Evolutionary conservation across 306 rosid species (phyloP).

Genomic region (Cercis canadensis): DNA sequence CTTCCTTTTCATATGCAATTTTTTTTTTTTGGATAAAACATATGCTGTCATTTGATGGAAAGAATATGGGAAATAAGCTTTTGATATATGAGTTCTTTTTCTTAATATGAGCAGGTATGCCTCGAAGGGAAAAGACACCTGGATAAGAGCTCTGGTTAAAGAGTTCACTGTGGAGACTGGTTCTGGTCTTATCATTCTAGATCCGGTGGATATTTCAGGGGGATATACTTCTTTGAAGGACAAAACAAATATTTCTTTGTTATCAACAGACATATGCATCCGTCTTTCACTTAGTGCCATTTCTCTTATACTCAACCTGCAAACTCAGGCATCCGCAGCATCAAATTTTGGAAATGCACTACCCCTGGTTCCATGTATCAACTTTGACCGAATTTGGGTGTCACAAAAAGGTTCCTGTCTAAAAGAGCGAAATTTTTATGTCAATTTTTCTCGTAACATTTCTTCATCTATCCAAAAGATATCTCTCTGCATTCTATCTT

Average conservation of each 20-base stretch:
- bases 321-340: conserved; percentile 83
- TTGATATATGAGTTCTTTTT: conserved; percentile 36
- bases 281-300: conserved; percentile 92
- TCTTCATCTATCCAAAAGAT: background rate
- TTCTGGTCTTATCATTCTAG: conserved; percentile 90
- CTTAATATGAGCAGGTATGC: conserved; percentile 74
- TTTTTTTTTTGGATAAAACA: too few relatives aligned
- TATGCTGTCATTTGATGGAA: background rate
- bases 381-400: conserved; percentile 86
- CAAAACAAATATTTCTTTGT: conserved; percentile 86
- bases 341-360: conserved; percentile 76
- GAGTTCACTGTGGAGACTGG: conserved; percentile 95
- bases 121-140: conserved; percentile 89
- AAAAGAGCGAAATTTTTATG: conserved; percentile 6
- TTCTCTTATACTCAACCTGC: conserved; percentile 88
- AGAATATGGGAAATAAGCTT: background rate
- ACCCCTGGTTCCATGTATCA: conserved; percentile 81
- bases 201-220: conserved; percentile 96
- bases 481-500: conserved; percentile 25
- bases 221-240: conserved; percentile 96
- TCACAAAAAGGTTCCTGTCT: conserved; percentile 74
- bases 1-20: background rate
- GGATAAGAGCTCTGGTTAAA: conserved; percentile 93
- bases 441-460: background rate
- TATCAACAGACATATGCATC: conserved; percentile 82